These are phyloP conservation scores for Aspergillus versicolor DNA, from an alignment of 2,329 filamentous ascomycete genomes.

Conservation along the genomic window DNA sequence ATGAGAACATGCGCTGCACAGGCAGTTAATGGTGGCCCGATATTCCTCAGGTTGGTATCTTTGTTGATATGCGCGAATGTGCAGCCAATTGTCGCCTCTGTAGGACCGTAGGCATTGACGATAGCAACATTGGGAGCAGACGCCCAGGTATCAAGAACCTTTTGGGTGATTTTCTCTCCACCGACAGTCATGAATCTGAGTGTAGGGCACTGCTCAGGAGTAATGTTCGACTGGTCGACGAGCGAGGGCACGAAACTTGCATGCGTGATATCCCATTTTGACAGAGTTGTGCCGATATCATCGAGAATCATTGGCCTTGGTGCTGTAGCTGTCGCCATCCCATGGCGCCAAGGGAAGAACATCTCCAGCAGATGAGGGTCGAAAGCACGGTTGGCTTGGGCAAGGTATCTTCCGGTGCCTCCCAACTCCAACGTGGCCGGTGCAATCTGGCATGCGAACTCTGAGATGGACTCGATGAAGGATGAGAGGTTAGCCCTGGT, in stretches of 20 bases:
- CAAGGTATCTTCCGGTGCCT: conserved; percentile 32
- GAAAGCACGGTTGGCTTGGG: conserved; percentile 34
- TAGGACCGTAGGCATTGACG: conserved; percentile 36
- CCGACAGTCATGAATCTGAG: conserved; percentile 32
- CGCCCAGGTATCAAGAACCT: conserved; percentile 32
- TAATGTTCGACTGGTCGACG: conserved; percentile 24
- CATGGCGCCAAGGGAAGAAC: conserved; percentile 32
- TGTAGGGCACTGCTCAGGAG: conserved; percentile 25
- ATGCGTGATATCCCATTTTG: conserved; percentile 29
- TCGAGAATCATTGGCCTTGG: conserved; percentile 28
- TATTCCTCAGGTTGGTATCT: conserved; percentile 28
- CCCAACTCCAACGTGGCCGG: conserved; percentile 24
- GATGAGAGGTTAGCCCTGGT: conserved; percentile 53
- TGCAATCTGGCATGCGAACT: conserved; percentile 26
- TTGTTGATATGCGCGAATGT: conserved; percentile 27
- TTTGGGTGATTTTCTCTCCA: conserved; percentile 37
- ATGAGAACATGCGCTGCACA: conserved; percentile 28
- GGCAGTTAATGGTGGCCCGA: conserved; percentile 28
- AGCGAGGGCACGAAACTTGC: conserved; percentile 32
- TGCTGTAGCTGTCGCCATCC: conserved; percentile 28
- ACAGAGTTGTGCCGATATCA: conserved; percentile 24
- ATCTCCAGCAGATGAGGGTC: conserved; percentile 33
- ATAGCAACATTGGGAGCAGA: conserved; percentile 23
- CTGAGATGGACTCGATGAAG: conserved; percentile 30
- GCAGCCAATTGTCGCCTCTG: conserved; percentile 36